Base-by-base conservation (phyloP, 805 yeast genomes). In the Yarrowia sp. region DNA sequence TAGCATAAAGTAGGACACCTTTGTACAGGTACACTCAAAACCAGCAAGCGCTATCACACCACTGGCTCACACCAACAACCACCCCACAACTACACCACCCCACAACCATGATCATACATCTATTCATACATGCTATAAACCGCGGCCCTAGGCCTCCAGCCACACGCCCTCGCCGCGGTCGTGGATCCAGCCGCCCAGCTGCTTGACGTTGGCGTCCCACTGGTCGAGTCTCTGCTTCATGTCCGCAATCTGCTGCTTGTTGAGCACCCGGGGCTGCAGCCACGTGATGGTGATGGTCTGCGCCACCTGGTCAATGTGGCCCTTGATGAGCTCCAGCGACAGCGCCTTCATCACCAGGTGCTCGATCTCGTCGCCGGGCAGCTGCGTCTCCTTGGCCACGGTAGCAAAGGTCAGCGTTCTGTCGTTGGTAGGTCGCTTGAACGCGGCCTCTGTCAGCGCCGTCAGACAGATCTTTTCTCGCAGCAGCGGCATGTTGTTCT, bases 221-320 rank as follows among this genome's bases (percentile, higher is more conserved):
- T 78, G 80, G 25, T 79, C 78, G 70, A 94, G 81, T 68, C 88
- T 87, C 59, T 80, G 79, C 66, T 84, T 84, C 88, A 94, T 90
- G 44, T 80, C 80, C 63, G 79, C 81, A 63, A 93, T 87, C 78
- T 94, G 99, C 44, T 82, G 83, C 65, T 78, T 79, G 70, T 90
- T 90, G 81, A 94, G 86, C 62, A 91, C 89, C 70, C 98, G 82
- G 63, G 99, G 98, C 78, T 94, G 98, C 65, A 93, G 86, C 99
- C 99, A 94, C 25, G 88, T 84, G 51, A 94, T 85, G 32, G 87
- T 84, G 62, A 94, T 88, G 13, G 86, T 77, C 72, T 86, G 83
- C 55, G 83, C 82, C 42, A 91, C 89, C 76, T 94, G 96, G 72
- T 94, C 96, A 68, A 94, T 93, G 58, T 83, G 80, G n/a, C 99